Conservation (phyloP, 805 yeast species). For the Candida michaelii region DNA sequence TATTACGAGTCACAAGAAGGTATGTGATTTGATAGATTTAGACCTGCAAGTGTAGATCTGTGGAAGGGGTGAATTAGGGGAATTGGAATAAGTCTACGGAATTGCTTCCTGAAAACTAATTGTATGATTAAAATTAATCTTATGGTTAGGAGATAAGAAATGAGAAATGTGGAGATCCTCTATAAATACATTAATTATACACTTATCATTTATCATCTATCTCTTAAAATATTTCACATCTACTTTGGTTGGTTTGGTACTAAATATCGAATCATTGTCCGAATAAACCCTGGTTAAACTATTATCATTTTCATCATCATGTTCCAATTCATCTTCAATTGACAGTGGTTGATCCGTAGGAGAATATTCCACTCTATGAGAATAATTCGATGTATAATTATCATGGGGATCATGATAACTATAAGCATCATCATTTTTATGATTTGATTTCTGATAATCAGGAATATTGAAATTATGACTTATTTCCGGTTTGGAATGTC, state of each 20-base stretch:
- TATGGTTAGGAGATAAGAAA: no score
- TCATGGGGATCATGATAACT: constrained; percentile 6
- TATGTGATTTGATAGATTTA: no score
- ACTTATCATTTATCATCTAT: not conserved
- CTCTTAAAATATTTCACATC: constrained; percentile 4
- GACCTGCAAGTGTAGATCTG: no score
- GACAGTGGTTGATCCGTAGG: constrained; percentile 2
- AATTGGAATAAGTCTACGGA: no score
- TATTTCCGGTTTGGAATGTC: constrained; percentile 2
- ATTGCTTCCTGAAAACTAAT: no score
- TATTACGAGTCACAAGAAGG: no score
- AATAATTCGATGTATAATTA: not conserved
- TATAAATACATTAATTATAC: not conserved
- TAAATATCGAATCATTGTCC: constrained; percentile 28
- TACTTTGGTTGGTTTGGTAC: constrained; percentile 15
- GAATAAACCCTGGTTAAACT: constrained; percentile 23
- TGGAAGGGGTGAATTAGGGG: no score
- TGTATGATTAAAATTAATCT: no score
- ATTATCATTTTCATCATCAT: constrained; percentile 13
- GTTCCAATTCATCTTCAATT: not conserved
- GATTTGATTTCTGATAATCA: constrained; percentile 1
- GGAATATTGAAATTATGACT: constrained; percentile 7
- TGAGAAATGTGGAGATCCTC: no score
- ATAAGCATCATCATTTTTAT: constrained; percentile 1
- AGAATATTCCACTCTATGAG: constrained; percentile 1